Evolutionary conservation across 2,329 filamentous ascomycete species (phyloP), one percentile per base, ranked within the genome.

Genomic region (Passalora sequoiae): DNA sequence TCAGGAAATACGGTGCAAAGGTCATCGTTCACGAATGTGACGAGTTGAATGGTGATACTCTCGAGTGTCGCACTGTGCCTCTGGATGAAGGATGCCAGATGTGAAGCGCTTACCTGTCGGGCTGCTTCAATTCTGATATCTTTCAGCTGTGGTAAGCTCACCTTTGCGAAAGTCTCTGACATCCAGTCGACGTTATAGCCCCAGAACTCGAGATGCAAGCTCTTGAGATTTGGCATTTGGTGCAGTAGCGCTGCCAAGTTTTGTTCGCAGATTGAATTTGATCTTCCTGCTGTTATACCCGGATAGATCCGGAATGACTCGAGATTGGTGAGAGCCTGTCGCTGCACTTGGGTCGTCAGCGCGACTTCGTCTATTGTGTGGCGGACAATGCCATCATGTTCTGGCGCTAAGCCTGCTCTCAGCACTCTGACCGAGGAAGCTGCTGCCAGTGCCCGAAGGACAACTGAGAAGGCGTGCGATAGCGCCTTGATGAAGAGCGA

Each of bases 191-290:
- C 24, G 12, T 22, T n/a, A 15, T 29, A 39, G 20, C 37, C 28
- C 43, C 43, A 43, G 27, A 46, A 49, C 4, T 35, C 44, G 6
- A 49, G 39, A 12, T 28, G 40, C 3, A 49, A 31, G 17, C 25
- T 10, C 27, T 39, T 39, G 22, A 49, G 36, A 20, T 44, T 36
- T 4, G 31, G 27, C 12, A 32, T 35, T 9, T 38, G 25, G 10
- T 22, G 9, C 4, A 46, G 27, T 10, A 46, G 39, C n/a, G n/a
- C n/a, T n/a, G n/a, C n/a, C n/a, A n/a, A n/a, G n/a, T n/a, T n/a
- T n/a, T n/a, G 8, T 27, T 17, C 3, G 39, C 32, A 49, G 38
- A 15, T 13, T 17, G 5, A 29, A 13, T 20, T 39, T 30, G 39
- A 43, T 40, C 27, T 36, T 22, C 5, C 17, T 15, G 19, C 29